A percentile compares a stretch with the other conserved stretches of the same genome.
Conservation (phyloP, 2,329 filamentous ascomycete genomes). For the Waltergamsia citrina region DNA sequence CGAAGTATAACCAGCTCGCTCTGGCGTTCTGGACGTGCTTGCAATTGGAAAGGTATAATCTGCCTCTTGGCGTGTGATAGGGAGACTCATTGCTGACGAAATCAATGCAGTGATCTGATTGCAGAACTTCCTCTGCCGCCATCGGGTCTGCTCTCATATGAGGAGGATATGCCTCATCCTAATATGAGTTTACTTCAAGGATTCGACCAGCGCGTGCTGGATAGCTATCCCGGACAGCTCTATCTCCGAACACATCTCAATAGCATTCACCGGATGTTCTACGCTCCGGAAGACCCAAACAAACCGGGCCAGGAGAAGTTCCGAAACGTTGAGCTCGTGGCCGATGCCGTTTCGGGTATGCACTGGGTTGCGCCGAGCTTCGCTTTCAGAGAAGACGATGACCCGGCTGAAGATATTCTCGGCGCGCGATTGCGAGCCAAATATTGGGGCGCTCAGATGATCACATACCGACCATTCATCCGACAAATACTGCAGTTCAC, state of each 20-base stretch:
- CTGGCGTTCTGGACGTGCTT: conserved; percentile 90
- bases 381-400: conserved; percentile 55
- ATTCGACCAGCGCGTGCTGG: conserved; percentile 37
- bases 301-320: conserved; percentile 25
- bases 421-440: conserved; percentile 80
- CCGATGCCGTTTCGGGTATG: conserved; percentile 30
- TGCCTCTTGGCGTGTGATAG: background rate
- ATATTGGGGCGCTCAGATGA: conserved; percentile 86
- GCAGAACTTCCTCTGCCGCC: conserved; percentile 67
- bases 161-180: conserved; percentile 58
- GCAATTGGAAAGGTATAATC: conserved; percentile 71
- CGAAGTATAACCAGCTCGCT: conserved; percentile 50
- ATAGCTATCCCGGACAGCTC: conserved; percentile 54
- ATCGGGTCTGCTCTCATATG: conserved; percentile 51
- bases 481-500: conserved; percentile 42
- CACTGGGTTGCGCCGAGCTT: conserved; percentile 39
- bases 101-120: conserved; percentile 64
- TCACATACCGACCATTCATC: conserved; percentile 75
- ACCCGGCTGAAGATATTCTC: conserved; percentile 67
- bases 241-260: conserved; percentile 58
- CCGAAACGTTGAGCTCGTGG: conserved; percentile 35
- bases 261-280: conserved; percentile 48
- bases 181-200: conserved; percentile 36
- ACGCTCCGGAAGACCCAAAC: conserved; percentile 31
- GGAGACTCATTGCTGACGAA: background rate